These are phyloP conservation scores for Trametes pubescens DNA, from an alignment of 1,284 basidiomycete genomes.

Conservation along the genomic window DNA sequence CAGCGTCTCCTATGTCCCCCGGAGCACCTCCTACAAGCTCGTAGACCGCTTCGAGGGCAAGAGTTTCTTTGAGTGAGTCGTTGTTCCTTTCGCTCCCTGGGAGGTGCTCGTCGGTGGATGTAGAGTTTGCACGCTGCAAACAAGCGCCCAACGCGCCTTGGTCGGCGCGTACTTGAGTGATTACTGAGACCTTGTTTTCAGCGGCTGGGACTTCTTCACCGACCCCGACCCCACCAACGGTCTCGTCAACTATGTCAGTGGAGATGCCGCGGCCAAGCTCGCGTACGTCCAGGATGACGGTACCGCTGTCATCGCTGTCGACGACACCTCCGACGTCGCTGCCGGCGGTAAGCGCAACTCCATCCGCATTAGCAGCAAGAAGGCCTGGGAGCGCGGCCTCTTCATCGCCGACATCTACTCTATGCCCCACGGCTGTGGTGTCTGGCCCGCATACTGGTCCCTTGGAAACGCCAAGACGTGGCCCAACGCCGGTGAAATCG, in stretches of 20 bases:
- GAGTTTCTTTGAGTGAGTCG: conserved; percentile 46
- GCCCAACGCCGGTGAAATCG: conserved; percentile 65
- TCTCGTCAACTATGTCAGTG: conserved; percentile 30
- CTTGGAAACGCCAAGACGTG: conserved; percentile 65
- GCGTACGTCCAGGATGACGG: conserved; percentile 65
- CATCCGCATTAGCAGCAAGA: conserved; percentile 77
- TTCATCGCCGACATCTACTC: conserved; percentile 81
- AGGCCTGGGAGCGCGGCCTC: conserved; percentile 72
- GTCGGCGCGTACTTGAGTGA: neutral
- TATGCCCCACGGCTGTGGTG: conserved; percentile 83
- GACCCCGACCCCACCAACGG: conserved; percentile 64
- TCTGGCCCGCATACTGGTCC: conserved; percentile 82
- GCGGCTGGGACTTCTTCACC: conserved; percentile 71
- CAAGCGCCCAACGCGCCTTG: no score
- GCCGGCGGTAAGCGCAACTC: conserved; percentile 68
- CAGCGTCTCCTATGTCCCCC: conserved; percentile 19
- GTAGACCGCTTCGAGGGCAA: conserved; percentile 48
- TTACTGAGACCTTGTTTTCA: conserved; percentile 36
- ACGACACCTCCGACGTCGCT: conserved; percentile 59
- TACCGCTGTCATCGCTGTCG: conserved; percentile 67
- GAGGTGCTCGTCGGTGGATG: neutral
- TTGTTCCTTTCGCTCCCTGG: neutral
- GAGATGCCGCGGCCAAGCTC: conserved; percentile 56
- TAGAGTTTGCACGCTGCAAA: neutral
- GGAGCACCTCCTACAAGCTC: conserved; percentile 42